Evolutionary conservation across 768 basidiomycete genomes (phyloP).

Genomic region (Lentinus brumalis): DNA sequence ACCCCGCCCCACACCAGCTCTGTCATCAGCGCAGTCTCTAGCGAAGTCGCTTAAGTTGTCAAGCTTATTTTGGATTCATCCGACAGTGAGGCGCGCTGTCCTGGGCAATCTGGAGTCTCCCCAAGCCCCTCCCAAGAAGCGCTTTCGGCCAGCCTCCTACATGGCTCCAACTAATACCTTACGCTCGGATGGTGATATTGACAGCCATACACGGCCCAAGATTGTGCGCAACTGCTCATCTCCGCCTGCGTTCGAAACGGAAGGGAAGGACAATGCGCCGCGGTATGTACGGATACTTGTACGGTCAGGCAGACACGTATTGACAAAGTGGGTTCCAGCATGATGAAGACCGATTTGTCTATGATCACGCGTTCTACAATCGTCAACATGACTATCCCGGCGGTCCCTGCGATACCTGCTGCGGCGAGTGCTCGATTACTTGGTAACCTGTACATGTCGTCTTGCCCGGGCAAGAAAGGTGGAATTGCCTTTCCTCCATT

Average conservation of each 20-base stretch:
- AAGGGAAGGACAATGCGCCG: not conserved
- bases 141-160: conserved; percentile 8
- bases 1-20: not conserved
- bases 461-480: conserved; percentile 96
- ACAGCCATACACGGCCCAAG: not conserved
- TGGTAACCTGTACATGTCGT: conserved; percentile 88
- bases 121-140: conserved; percentile 6
- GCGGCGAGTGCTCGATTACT: conserved; percentile 33
- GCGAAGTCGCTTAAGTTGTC: conserved; percentile 13
- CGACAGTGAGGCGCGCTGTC: conserved; percentile 15
- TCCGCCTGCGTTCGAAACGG: not conserved
- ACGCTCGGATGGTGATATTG: not conserved
- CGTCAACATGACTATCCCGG: not conserved
- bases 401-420: conserved; percentile 5
- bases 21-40: not conserved
- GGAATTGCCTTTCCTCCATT: not conserved
- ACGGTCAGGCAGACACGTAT: not conserved
- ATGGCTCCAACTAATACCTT: not conserved
- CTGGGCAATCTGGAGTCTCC: not conserved
- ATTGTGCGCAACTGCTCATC: conserved; percentile 4
- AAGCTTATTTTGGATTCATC: conserved; percentile 19
- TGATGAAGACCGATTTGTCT: not conserved
- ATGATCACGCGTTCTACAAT: not conserved
- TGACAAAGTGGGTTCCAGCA: not conserved
- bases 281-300: not conserved